Evolutionary conservation across 176 grass and related monocot genomes (phyloP).

Genomic region (Microstegium vimineum): DNA sequence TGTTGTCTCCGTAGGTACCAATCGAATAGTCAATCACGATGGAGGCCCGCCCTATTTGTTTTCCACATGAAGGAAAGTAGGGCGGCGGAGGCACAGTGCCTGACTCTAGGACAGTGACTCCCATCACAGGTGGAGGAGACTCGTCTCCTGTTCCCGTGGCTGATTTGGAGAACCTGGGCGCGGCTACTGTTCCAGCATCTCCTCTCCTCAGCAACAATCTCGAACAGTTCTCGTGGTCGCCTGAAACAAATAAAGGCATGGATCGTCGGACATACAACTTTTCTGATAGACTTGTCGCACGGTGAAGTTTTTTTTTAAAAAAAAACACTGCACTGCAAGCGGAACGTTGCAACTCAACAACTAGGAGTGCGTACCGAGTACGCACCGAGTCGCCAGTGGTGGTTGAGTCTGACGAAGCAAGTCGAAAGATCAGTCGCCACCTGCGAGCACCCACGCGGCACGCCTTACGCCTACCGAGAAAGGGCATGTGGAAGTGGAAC

Average conservation of each 20-base stretch:
- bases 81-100: not conserved
- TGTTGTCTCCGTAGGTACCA: no score
- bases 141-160: not conserved
- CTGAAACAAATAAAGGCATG: not conserved
- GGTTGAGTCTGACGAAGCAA: not conserved
- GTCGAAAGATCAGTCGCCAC: not conserved
- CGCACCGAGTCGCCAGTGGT: not conserved
- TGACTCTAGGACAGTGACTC: no score
- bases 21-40: no score
- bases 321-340: no score
- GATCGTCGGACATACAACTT: not conserved
- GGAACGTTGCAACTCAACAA: no score
- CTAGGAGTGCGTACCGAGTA: no score
- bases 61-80: not conserved
- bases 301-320: not conserved
- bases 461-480: no score
- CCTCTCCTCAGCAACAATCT: not conserved
- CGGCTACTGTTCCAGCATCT: constrained; percentile 2
- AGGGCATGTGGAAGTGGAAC: no score
- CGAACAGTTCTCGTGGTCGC: not conserved
- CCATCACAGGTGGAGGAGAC: not conserved
- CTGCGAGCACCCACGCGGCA: no score
- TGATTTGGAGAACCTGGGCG: not conserved
- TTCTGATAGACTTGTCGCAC: not conserved
- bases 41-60: not conserved